phyloP scores from a whole-genome alignment of 2,329 filamentous ascomycete species.

The Amesomyces nigricolor region DNA sequence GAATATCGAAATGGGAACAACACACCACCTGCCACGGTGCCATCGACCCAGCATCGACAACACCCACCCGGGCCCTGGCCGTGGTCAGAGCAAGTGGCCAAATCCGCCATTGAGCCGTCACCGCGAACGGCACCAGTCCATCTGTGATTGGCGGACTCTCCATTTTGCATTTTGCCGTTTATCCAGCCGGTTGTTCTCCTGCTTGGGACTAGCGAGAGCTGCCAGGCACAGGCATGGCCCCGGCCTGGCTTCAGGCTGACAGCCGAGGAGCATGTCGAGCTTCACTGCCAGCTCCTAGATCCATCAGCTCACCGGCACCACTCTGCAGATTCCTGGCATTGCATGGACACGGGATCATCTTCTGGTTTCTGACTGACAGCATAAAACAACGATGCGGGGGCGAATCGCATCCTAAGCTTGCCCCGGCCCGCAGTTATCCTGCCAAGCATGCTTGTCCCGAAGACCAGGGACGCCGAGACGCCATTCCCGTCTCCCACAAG shows the following conservation, averaged over 20 bases:
- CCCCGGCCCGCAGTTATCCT: too few relatives aligned
- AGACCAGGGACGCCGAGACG: constrained; percentile 1
- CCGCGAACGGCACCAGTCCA: not conserved
- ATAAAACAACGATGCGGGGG: not conserved
- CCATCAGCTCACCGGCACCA: too few relatives aligned
- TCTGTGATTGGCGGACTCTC: constrained; percentile 9
- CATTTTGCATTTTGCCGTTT: constrained; percentile 5
- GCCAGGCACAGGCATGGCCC: not conserved
- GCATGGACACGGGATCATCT: too few relatives aligned
- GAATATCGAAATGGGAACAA: too few relatives aligned
- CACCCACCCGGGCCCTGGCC: too few relatives aligned
- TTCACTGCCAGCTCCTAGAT: too few relatives aligned
- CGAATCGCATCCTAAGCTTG: not conserved
- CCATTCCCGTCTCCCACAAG: not conserved
- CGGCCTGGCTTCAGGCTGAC: not conserved
- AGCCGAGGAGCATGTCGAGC: not conserved
- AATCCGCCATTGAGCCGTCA: not conserved
- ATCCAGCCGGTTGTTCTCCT: constrained; percentile 16
- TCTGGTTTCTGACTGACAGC: too few relatives aligned
- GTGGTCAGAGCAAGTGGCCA: constrained; percentile 1
- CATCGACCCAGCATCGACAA: too few relatives aligned
- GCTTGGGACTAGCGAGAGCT: not conserved
- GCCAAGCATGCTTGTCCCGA: constrained; percentile 3
- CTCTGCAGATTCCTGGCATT: too few relatives aligned
- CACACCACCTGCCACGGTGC: too few relatives aligned